Conservation (phyloP, 1,139 yeast genomes). For the Meyerozyma guilliermondii region DNA sequence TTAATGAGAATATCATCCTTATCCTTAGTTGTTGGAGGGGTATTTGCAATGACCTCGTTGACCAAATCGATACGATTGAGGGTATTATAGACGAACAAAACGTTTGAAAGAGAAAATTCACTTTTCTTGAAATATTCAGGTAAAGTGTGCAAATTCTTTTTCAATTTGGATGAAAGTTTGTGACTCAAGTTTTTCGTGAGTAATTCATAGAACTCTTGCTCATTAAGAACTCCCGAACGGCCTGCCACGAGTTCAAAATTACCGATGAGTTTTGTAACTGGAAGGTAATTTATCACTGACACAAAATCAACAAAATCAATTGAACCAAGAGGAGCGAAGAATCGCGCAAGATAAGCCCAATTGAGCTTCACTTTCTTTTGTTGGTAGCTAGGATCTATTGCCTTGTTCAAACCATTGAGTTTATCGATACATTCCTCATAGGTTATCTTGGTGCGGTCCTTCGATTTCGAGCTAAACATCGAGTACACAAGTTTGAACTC, state of each 20-base stretch:
- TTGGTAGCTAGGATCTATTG: constrained; percentile 40
- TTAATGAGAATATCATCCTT: constrained; percentile 43
- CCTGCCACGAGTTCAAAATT: constrained; percentile 38
- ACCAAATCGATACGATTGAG: constrained; percentile 44
- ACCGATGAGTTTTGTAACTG: constrained; percentile 44
- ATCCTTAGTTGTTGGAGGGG: constrained; percentile 41
- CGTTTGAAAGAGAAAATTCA: constrained; percentile 36
- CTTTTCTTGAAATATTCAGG: constrained; percentile 34
- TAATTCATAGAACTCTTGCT: constrained; percentile 30
- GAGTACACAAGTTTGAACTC: constrained; percentile 53
- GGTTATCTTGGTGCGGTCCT: constrained; percentile 18
- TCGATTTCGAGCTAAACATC: constrained; percentile 36
- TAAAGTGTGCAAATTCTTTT: constrained; percentile 28
- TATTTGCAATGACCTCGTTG: constrained; percentile 58
- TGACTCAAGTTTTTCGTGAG: constrained; percentile 38
- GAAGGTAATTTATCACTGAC: constrained; percentile 39
- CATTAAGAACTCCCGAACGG: constrained; percentile 27
- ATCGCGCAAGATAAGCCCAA: constrained; percentile 40
- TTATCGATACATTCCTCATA: constrained; percentile 37
- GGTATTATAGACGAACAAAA: constrained; percentile 39
- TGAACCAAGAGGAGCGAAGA: constrained; percentile 38
- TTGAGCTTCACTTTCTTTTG: constrained; percentile 39
- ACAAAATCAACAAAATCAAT: constrained; percentile 38
- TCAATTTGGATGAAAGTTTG: constrained; percentile 36
- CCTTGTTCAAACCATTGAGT: constrained; percentile 34